phyloP scores from a whole-genome alignment of 2,329 filamentous ascomycete genomes.

The Neoascochyta sp. region DNA sequence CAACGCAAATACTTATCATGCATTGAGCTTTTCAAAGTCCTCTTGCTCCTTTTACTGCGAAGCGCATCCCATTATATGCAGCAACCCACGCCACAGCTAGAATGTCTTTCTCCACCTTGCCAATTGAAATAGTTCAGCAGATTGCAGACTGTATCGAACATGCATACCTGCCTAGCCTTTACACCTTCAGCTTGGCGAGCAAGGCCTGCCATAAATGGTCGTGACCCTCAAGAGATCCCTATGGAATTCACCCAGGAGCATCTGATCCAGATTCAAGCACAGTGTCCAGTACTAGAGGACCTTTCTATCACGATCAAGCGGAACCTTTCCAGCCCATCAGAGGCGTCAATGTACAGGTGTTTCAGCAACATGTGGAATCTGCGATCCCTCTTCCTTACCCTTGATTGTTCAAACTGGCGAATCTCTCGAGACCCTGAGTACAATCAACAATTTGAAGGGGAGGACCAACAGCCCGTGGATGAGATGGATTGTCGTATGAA shows the following conservation, averaged over 20 bases:
- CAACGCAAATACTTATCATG: slow-evolving; percentile 1
- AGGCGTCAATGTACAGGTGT: slow-evolving; percentile 15
- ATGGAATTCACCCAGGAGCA: slow-evolving; percentile 14
- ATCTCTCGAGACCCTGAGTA: slow-evolving; percentile 9
- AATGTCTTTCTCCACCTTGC: slow-evolving; percentile 5
- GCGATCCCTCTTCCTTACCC: slow-evolving; percentile 12
- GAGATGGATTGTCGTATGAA: slow-evolving; percentile 1
- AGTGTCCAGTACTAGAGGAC: slow-evolving; percentile 12
- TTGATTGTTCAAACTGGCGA: slow-evolving; percentile 14
- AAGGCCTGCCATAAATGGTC: slow-evolving; percentile 14
- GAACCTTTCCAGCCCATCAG: slow-evolving; percentile 12
- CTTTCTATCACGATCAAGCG: slow-evolving; percentile 16
- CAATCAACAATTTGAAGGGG: slow-evolving; percentile 9
- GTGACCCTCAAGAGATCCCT: slow-evolving; percentile 10
- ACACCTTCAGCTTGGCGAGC: slow-evolving; percentile 13
- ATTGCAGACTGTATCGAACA: slow-evolving; percentile 14
- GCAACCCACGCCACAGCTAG: background rate
- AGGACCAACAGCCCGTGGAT: slow-evolving; percentile 8
- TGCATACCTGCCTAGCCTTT: slow-evolving; percentile 16
- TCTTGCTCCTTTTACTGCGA: too few relatives aligned
- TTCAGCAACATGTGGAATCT: slow-evolving; percentile 13
- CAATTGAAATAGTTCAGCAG: slow-evolving; percentile 15
- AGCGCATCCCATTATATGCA: background rate
- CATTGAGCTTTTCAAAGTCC: too few relatives aligned
- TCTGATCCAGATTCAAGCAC: slow-evolving; percentile 10